Evolutionary conservation across 2,329 filamentous ascomycete species (phyloP).

Genomic region (Botrytis hyacinthi): DNA sequence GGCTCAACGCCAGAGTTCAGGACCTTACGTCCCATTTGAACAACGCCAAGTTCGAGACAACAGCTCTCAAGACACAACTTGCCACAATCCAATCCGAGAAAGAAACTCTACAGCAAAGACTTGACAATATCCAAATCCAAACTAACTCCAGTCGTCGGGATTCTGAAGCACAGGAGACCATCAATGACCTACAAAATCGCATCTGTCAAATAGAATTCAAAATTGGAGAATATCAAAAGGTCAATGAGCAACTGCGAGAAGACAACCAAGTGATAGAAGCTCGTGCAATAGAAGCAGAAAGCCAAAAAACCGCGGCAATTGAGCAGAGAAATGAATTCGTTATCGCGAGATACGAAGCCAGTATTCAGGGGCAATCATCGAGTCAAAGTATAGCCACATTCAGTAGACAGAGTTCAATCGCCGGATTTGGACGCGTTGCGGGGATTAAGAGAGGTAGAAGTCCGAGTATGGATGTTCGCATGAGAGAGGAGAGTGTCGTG

Average conservation of each 20-base stretch:
- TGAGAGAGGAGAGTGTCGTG: too few species aligned
- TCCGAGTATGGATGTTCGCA: background rate
- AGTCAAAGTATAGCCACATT: too few species aligned
- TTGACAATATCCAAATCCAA: background rate
- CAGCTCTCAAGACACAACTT: background rate
- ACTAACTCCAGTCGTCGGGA: too few species aligned
- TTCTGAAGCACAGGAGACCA: background rate
- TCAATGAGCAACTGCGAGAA: background rate
- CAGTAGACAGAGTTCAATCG: background rate
- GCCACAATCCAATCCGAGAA: background rate
- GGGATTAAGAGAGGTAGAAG: background rate
- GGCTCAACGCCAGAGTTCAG: background rate
- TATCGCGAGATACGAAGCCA: too few species aligned
- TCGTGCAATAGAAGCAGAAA: too few species aligned
- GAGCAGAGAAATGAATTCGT: background rate
- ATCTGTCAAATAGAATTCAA: background rate
- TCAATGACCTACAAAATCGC: background rate
- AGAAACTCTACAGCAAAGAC: background rate
- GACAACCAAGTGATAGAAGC: too few species aligned
- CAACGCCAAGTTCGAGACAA: too few species aligned
- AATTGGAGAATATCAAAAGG: background rate
- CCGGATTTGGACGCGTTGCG: too few species aligned
- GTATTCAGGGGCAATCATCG: too few species aligned
- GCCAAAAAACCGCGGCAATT: background rate
- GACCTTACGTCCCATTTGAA: too few species aligned